These are phyloP conservation scores for Tylopilus sp. DNA, from an alignment of 768 basidiomycete genomes.

Conservation along the genomic window DNA sequence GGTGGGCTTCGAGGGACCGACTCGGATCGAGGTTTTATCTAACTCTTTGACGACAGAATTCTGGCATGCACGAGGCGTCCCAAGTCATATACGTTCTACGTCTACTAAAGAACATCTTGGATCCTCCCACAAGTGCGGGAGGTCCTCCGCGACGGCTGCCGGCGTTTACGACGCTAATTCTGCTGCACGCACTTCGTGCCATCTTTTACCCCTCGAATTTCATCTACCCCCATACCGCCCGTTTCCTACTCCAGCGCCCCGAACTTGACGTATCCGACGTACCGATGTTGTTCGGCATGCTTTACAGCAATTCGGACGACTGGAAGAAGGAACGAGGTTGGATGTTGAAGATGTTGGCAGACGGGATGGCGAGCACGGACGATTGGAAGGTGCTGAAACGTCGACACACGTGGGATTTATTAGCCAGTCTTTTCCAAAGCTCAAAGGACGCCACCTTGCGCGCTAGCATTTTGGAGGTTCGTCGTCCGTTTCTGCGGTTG, in stretches of 20 bases:
- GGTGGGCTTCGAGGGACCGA: conserved; percentile 41
- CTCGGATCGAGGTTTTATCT: neutral
- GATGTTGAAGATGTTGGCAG: conserved; percentile 80
- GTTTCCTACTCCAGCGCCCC: conserved; percentile 88
- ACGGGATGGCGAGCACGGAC: conserved; percentile 68
- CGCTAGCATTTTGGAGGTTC: conserved; percentile 64
- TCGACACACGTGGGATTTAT: conserved; percentile 84
- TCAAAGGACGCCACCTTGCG: conserved; percentile 53
- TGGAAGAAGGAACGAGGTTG: conserved; percentile 89
- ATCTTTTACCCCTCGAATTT: conserved; percentile 87
- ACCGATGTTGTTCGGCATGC: conserved; percentile 85
- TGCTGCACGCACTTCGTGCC: conserved; percentile 76
- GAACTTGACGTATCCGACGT: conserved; percentile 78
- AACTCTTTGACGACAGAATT: conserved; percentile 34
- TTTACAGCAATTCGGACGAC: conserved; percentile 74
- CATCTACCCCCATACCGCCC: conserved; percentile 80
- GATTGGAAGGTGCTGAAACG: conserved; percentile 84
- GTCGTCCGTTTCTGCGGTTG: conserved; percentile 9
- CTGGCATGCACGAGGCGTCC: conserved; percentile 73
- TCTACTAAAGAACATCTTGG: conserved; percentile 20
- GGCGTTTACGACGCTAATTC: conserved; percentile 73
- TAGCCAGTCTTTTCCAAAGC: conserved; percentile 79
- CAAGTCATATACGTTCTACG: conserved; percentile 72
- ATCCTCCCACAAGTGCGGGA: conserved; percentile 41
- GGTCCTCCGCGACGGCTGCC: conserved; percentile 58